Evolutionary conservation across 2,329 filamentous ascomycete genomes (phyloP), one percentile per base, ranked within the genome.

Genomic region (Hypoxylon sp.): DNA sequence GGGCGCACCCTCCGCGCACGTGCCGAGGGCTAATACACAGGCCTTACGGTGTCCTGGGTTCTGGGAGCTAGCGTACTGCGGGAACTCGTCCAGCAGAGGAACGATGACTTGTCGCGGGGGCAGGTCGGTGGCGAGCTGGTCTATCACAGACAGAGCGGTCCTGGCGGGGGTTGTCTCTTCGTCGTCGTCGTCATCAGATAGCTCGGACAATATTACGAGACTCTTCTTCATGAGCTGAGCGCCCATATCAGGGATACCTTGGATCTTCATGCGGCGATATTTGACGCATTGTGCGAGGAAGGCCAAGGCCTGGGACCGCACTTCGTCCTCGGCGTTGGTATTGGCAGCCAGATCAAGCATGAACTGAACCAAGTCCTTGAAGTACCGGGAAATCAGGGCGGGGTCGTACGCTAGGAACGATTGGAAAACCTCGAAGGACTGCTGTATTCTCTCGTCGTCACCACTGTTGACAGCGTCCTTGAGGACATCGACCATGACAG

Each of bases 391-490:
- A 57, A 98, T 84, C 55, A 98, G 87, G 50, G 93, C 88, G 30
- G 93, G 91, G 79, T 98, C 95, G 79, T 93, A 97, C 70, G 92
- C 92, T 59, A 99, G 88, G 75, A 98, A 90, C 55, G 93, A 96
- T 84, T 98, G 96, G 87, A 98, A 97, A 72, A 97, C 94, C 79
- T 98, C 96, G 75, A 98, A 99, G 25, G 93, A 89, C 78, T 95
- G 90, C 85, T 95, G 93, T 74, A 92, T 90, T 78, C 92, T 91
- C 78, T 97, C 94, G 74, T 98, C 94, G 74, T 98, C 92, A 63
- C 88, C 87, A 63, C 87, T 87, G 74, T 93, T 88, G 64, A 98
- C 92, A 25, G 92, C 89, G 69, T 90, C 87, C 86, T 97, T 96
- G 72, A 98, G 86, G 10, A 98, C 93, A 70, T 90, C 88, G 65